These are phyloP conservation scores for Clonostachys sp. DNA, from an alignment of 2,329 filamentous ascomycete genomes.

Conservation along the genomic window DNA sequence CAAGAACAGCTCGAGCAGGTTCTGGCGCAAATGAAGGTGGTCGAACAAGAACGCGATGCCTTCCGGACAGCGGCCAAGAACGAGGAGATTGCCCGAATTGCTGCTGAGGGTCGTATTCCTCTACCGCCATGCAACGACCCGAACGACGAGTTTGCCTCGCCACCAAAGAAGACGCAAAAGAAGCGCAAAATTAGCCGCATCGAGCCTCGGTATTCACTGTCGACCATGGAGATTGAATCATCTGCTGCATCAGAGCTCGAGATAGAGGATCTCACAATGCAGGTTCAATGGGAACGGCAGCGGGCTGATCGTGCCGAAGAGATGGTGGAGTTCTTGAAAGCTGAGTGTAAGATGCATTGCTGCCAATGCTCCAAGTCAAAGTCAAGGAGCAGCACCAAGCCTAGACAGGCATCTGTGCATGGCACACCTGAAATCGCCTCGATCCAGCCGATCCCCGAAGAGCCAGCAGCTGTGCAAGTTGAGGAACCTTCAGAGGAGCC, in stretches of 20 bases:
- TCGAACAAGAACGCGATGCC: constrained; percentile 72
- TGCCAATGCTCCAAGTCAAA: constrained; percentile 52
- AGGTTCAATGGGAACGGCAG: constrained; percentile 55
- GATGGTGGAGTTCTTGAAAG: constrained; percentile 70
- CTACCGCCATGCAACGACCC: constrained; percentile 50
- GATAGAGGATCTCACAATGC: constrained; percentile 48
- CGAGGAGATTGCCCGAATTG: constrained; percentile 68
- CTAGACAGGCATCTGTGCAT: background rate
- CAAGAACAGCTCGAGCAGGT: constrained; percentile 65
- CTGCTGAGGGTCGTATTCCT: constrained; percentile 66
- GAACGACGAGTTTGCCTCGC: constrained; percentile 59
- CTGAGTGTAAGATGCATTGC: constrained; percentile 66
- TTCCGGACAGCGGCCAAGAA: constrained; percentile 68
- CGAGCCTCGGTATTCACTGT: constrained; percentile 38
- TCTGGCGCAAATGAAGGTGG: constrained; percentile 56
- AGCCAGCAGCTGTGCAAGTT: constrained; percentile 1
- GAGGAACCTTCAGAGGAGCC: constrained; percentile 6
- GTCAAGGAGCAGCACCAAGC: background rate
- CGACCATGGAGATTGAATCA: constrained; percentile 44
- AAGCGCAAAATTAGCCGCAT: constrained; percentile 17
- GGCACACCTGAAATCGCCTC: background rate
- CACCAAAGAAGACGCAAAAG: constrained; percentile 35
- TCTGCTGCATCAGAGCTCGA: constrained; percentile 53
- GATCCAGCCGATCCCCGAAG: background rate
- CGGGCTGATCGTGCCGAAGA: constrained; percentile 67